A percentile compares a stretch with the other conserved stretches of the same genome.
Evolutionary conservation across 306 rosid species (phyloP).

Genomic region (Dalbergia cultrata): DNA sequence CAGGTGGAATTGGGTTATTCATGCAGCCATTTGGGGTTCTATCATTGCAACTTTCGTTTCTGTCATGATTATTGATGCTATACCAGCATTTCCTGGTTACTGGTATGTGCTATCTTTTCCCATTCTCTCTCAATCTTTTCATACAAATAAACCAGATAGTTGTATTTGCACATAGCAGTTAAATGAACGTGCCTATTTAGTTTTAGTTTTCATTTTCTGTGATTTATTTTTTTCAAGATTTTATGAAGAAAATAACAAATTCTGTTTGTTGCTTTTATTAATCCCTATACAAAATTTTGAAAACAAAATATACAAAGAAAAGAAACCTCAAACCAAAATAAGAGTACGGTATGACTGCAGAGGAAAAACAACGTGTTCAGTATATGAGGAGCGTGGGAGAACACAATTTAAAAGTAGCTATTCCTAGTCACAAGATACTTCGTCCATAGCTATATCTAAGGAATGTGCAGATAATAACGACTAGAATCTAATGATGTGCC

Average conservation of each 20-base stretch:
- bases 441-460: background rate
- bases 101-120: constrained; percentile 62
- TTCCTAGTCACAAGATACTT: background rate
- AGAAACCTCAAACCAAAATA: too few relatives aligned
- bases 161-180: constrained; percentile 21
- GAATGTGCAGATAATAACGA: background rate
- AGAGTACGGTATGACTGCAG: background rate
- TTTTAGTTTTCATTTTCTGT: too few relatives aligned
- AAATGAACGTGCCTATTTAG: background rate
- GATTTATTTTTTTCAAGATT: too few relatives aligned
- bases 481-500: background rate
- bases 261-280: too few relatives aligned
- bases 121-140: background rate
- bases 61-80: constrained; percentile 72
- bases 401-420: background rate
- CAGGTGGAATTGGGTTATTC: constrained; percentile 82
- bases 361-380: background rate
- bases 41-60: constrained; percentile 76
- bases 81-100: constrained; percentile 72
- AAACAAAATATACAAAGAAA: too few relatives aligned
- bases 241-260: too few relatives aligned
- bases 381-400: background rate
- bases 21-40: constrained; percentile 95
- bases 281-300: too few relatives aligned
- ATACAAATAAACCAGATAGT: constrained; percentile 4